phyloP scores from a whole-genome alignment of 2,329 filamentous ascomycete species.

The Trichoderma pleuroti region DNA sequence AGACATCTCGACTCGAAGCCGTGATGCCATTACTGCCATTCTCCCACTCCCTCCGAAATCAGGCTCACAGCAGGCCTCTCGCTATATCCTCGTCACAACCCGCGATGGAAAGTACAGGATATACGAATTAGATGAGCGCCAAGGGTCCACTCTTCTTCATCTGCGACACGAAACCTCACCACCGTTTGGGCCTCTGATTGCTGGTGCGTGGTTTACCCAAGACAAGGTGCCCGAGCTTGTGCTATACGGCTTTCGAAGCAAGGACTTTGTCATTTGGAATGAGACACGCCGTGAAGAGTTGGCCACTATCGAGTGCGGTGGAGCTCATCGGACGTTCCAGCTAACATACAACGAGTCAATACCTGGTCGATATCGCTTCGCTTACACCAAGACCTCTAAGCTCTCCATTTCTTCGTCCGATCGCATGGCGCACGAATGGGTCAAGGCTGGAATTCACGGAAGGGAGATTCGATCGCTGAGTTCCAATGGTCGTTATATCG shows the following conservation, averaged over 20 bases:
- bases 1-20: constrained; percentile 40
- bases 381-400: constrained; percentile 69
- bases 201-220: constrained; percentile 60
- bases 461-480: constrained; percentile 68
- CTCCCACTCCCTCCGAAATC: constrained; percentile 39
- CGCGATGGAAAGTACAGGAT: constrained; percentile 75
- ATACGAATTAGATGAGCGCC: constrained; percentile 41
- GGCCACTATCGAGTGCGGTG: constrained; percentile 74
- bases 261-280: constrained; percentile 78
- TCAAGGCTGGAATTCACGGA: constrained; percentile 75
- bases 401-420: constrained; percentile 47
- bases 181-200: constrained; percentile 72
- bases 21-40: constrained; percentile 68
- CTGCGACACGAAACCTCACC: constrained; percentile 66
- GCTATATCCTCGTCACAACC: constrained; percentile 65
- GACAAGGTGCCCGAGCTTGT: constrained; percentile 53
- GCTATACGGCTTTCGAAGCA: constrained; percentile 77
- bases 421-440: constrained; percentile 38
- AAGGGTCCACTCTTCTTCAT: constrained; percentile 30
- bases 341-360: constrained; percentile 32
- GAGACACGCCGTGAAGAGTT: constrained; percentile 67
- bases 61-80: constrained; percentile 19
- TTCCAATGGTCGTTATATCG: constrained; percentile 43
- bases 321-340: constrained; percentile 76
- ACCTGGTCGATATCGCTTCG: constrained; percentile 47